phyloP scores from a whole-genome alignment of 805 yeast genomes.

The Kodamaea lidongshanica region DNA sequence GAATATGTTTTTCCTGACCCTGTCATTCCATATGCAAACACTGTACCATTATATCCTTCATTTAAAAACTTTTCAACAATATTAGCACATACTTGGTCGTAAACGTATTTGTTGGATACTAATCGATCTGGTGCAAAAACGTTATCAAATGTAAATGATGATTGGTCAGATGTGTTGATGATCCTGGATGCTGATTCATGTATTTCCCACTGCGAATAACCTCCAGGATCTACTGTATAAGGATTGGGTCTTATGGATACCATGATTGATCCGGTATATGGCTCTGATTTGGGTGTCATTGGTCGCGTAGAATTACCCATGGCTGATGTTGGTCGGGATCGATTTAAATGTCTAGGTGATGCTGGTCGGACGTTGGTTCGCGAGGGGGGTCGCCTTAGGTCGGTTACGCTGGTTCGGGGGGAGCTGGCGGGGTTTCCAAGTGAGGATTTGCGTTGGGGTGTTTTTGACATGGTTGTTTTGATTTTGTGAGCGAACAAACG shows the following conservation, averaged over 20 bases:
- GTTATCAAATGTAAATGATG: conserved; percentile 64
- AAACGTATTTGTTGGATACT: conserved; percentile 53
- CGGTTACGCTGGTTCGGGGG: conserved; percentile 13
- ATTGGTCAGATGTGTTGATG: conserved; percentile 49
- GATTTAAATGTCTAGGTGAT: conserved; percentile 20
- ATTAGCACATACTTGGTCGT: conserved; percentile 48
- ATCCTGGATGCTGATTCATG: conserved; percentile 36
- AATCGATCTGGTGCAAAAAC: conserved; percentile 54
- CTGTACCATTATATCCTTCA: conserved; percentile 79
- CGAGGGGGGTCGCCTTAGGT: conserved; percentile 27
- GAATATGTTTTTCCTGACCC: conserved; percentile 89
- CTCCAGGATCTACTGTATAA: conserved; percentile 28
- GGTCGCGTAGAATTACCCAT: conserved; percentile 30
- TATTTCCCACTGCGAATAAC: conserved; percentile 39
- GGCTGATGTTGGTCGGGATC: conserved; percentile 33
- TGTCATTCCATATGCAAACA: conserved; percentile 93
- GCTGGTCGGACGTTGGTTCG: conserved; percentile 23
- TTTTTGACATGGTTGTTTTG: conserved; percentile 6
- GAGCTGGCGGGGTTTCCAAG: conserved; percentile 12
- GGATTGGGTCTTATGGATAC: conserved; percentile 82
- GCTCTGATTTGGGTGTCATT: conserved; percentile 33
- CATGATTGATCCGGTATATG: conserved; percentile 64
- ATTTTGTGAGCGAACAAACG: conserved; percentile 1
- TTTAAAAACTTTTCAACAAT: conserved; percentile 46
- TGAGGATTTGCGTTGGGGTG: conserved; percentile 23